Evolutionary conservation across 225 moss, liverwort and hornwort species (phyloP), one percentile per base, ranked within the genome.

Genomic region (Polytrichum formosum): DNA sequence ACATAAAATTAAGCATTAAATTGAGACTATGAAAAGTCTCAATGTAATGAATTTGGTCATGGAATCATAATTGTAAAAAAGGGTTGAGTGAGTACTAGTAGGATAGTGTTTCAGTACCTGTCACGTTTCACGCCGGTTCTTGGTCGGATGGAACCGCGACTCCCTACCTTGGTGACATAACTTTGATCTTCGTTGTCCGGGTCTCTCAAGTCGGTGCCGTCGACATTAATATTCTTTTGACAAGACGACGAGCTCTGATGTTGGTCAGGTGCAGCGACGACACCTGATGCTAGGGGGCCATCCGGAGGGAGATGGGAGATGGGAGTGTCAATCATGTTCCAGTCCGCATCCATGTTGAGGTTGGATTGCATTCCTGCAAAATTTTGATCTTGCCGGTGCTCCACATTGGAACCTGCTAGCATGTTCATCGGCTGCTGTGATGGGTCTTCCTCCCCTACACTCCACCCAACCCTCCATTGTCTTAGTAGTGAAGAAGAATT

Each of bases 221-320:
- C 13, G 30, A 17, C 65, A 18, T 65, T 31, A 18, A 31, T 7
- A 35, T 65, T 18, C 6, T 18, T 65, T 18, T 30, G 65, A 31
- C 65, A 65, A 1, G 65, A 65, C 2, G 65, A 30, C 5, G 65
- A 65, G 65, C 65, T 65, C 35, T 65, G 65, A n/a, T 65, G 65
- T 2, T 29, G 30, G 19, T 65, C 65, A 35, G n/a, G 19, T 33
- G 33, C 18, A 18, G 21, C 10, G 3, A 46, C 0, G 2, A 17
- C 63, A 25, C 21, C 21, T 25, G 26, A 28, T 25, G 18, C 6
- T 19, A 33, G n/a, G 20, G 65, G 18, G 19, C 20, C 30, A 58
- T 6, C 0, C 4, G 63, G 65, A 29, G 65, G 65, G 7, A 33
- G 30, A 10, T 4, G 9, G 29, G 65, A 33, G 18, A 33, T 31